Percentiles rank a stretch among this genome's conserved stretches.
These are phyloP conservation scores for Calonectria hawksworthii DNA, from an alignment of 2,329 filamentous ascomycete genomes.

Conservation along the genomic window DNA sequence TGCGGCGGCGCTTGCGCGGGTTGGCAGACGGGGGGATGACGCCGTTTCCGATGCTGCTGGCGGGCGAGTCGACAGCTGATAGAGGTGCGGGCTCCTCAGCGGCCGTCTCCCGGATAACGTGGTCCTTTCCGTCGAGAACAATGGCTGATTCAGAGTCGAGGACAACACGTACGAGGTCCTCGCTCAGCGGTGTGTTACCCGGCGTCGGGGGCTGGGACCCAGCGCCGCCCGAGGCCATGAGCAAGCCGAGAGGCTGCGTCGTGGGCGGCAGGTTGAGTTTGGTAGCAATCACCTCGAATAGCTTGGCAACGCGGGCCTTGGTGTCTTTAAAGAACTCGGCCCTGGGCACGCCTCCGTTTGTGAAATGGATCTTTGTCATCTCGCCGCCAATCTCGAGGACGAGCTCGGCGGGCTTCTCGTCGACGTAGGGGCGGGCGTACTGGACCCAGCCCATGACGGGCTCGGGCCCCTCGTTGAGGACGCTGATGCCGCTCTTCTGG, in stretches of 20 bases:
- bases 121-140: conserved; percentile 68
- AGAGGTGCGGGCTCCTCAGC: conserved; percentile 47
- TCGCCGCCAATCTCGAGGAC: conserved; percentile 85
- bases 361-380: conserved; percentile 69
- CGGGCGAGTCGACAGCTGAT: conserved; percentile 44
- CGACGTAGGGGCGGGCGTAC: conserved; percentile 89
- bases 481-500: conserved; percentile 85
- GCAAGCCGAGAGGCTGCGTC: conserved; percentile 72
- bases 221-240: conserved; percentile 76
- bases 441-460: conserved; percentile 70
- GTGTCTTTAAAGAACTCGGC: conserved; percentile 82
- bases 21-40: conserved; percentile 39
- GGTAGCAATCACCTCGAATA: conserved; percentile 85
- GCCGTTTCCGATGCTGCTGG: conserved; percentile 41
- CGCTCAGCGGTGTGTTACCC: conserved; percentile 77
- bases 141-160: conserved; percentile 73
- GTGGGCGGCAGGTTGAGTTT: conserved; percentile 79
- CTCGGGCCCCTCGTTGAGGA: conserved; percentile 60
- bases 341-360: conserved; percentile 52
- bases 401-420: conserved; percentile 79
- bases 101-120: conserved; percentile 46
- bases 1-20: conserved; percentile 62
- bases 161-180: conserved; percentile 76
- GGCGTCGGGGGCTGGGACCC: conserved; percentile 74
- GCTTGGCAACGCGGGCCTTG: conserved; percentile 76